Base-by-base conservation (phyloP, 208 protist genomes). In the Leishmania arabica region DNA sequence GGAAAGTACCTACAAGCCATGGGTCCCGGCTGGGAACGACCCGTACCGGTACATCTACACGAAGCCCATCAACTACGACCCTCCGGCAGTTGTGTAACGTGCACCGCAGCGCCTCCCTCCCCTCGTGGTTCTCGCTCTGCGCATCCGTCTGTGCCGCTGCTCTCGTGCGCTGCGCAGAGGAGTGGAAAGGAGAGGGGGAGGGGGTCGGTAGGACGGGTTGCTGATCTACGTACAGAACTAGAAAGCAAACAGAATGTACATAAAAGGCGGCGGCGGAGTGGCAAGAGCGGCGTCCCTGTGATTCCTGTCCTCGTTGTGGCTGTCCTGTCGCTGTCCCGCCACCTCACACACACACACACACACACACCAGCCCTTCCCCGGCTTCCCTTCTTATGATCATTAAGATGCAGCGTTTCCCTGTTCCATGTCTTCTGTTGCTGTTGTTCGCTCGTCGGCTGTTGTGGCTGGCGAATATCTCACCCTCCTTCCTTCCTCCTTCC, bases 21-120 rank as follows among this genome's bases (percentile, higher is more conserved):
- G 95, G 93, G 75, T 80, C 42, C 95, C 95, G 21, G 86, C 85
- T 3, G 95, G 93, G 37, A 95, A 88, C 62, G 89, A 96, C 71
- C 88, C 90, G 11, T 94, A 97, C 84, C 89, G 91, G 60, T 79
- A 93, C 83, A 96, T 97, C 69, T 96, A 95, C 86, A 89, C 84
- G 8, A 90, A 85, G 83, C 95, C 95, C 49, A 81, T 96, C 56
- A 74, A 82, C 37, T 97, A 91, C 79, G 86, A 95, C 69, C 93
- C 93, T 0, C 94, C 92, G 3, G 82, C 86, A 58, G 85, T 95
- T 40, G 79, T 75, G 13, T 94, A 68, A 62, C 65, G 19, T 8
- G 65, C 37, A 13, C 21, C 3, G 58, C 37, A 21, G 37, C 65
- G 13, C 47, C 70, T 21, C 40, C 21, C 70, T 45, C 70, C 27